These are phyloP conservation scores for Xylaria sp. DNA, from an alignment of 2,329 filamentous ascomycete species.

Conservation along the genomic window DNA sequence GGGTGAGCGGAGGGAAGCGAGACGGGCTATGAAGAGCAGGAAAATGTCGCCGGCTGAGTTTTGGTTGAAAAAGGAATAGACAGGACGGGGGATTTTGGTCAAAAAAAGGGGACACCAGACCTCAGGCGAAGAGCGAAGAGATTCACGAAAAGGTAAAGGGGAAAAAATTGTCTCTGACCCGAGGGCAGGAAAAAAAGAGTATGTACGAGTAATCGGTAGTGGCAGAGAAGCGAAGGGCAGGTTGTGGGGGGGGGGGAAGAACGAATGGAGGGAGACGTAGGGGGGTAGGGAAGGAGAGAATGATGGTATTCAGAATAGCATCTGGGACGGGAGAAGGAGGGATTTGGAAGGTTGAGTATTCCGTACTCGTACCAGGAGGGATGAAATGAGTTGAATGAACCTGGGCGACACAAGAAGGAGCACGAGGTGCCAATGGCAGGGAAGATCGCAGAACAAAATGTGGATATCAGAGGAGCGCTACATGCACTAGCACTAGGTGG, in stretches of 20 bases:
- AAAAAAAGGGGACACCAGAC: slow-evolving; percentile 20
- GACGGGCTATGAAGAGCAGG: slow-evolving; percentile 18
- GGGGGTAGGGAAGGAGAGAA: slow-evolving; percentile 23
- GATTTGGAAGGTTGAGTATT: slow-evolving; percentile 27
- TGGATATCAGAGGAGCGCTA: slow-evolving; percentile 14
- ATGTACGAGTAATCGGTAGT: slow-evolving; percentile 25
- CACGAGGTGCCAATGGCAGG: slow-evolving; percentile 20
- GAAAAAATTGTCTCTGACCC: slow-evolving; percentile 21
- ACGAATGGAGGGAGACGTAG: slow-evolving; percentile 26
- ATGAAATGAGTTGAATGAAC: slow-evolving; percentile 21
- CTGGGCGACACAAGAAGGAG: slow-evolving; percentile 18
- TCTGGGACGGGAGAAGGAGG: slow-evolving; percentile 28
- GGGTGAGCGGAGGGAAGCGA: slow-evolving; percentile 16
- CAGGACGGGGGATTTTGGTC: slow-evolving; percentile 7
- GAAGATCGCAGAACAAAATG: slow-evolving; percentile 14
- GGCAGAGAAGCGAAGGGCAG: slow-evolving; percentile 28
- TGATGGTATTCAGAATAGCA: slow-evolving; percentile 32
- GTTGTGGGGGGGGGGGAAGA: slow-evolving; percentile 21
- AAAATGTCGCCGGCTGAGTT: slow-evolving; percentile 15
- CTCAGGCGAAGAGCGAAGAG: slow-evolving; percentile 20
- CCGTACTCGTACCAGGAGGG: slow-evolving; percentile 7
- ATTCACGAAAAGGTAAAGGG: slow-evolving; percentile 27
- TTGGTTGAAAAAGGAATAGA: slow-evolving; percentile 23
- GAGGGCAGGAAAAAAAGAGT: slow-evolving; percentile 20
- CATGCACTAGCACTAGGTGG: neutral